Evolutionary conservation across 768 basidiomycete species (phyloP).

Genomic region (Coprinopsis sp.): DNA sequence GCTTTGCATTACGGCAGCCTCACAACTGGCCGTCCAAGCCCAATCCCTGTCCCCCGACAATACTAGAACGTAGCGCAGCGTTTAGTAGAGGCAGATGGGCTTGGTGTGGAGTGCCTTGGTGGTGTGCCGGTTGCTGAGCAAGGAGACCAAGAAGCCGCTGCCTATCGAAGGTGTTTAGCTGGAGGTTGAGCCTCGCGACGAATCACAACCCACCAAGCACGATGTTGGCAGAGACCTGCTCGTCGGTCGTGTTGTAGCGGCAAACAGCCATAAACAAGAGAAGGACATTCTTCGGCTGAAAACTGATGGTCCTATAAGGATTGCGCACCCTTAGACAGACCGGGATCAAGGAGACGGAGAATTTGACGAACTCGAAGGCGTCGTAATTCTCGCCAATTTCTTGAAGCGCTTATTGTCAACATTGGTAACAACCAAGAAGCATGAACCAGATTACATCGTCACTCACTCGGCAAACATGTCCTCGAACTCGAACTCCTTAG

Average conservation of each 20-base stretch:
- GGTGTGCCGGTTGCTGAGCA: constrained; percentile 99
- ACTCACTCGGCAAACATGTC: too few relatives aligned
- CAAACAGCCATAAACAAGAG: constrained; percentile 98
- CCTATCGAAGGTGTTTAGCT: constrained; percentile 39
- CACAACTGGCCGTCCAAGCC: constrained; percentile 17
- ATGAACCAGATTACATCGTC: too few relatives aligned
- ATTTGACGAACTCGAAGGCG: constrained; percentile 99
- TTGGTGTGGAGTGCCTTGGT: constrained; percentile 98
- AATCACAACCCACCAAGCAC: constrained; percentile 73
- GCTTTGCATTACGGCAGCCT: constrained; percentile 70
- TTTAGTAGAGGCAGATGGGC: constrained; percentile 89
- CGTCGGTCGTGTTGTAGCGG: constrained; percentile 95
- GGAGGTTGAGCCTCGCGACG: not conserved
- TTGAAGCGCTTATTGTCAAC: too few relatives aligned
- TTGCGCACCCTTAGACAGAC: constrained; percentile 91
- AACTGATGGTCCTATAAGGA: constrained; percentile 77
- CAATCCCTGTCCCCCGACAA: constrained; percentile 1
- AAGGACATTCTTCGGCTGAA: constrained; percentile 99
- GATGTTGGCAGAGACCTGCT: constrained; percentile 94
- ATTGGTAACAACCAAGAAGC: too few relatives aligned
- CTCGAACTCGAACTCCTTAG: too few relatives aligned
- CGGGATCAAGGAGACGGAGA: constrained; percentile 97
- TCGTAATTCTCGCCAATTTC: too few relatives aligned
- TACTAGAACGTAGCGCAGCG: constrained; percentile 7
- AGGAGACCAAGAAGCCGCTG: constrained; percentile 99